phyloP scores from a whole-genome alignment of 371 early-diverging fungal species.

The Fennellomyces sp. region DNA sequence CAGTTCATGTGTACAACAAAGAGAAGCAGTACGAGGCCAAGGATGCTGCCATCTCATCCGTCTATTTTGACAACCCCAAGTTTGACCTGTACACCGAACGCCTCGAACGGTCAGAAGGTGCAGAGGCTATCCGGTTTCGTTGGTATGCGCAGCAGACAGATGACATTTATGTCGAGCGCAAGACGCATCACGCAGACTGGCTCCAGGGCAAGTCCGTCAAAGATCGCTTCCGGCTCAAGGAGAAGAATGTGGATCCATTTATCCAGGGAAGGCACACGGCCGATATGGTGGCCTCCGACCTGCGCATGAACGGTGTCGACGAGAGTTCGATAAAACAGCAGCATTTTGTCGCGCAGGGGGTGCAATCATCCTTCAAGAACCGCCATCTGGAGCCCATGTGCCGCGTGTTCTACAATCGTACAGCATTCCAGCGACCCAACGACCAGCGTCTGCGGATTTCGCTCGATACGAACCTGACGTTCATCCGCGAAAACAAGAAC shows the following conservation, averaged over 20 bases:
- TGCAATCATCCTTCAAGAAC: constrained; percentile 75
- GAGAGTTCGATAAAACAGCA: constrained; percentile 72
- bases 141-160: constrained; percentile 75
- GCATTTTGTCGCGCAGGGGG: constrained; percentile 76
- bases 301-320: constrained; percentile 36
- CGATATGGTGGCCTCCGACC: constrained; percentile 69
- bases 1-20: constrained; percentile 85
- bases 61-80: constrained; percentile 93
- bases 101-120: constrained; percentile 83
- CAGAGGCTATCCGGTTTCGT: constrained; percentile 87
- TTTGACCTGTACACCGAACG: constrained; percentile 90
- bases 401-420: constrained; percentile 98
- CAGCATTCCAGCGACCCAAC: constrained; percentile 98
- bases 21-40: constrained; percentile 37
- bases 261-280: constrained; percentile 81
- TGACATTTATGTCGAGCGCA: constrained; percentile 44
- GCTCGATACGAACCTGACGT: constrained; percentile 95
- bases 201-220: constrained; percentile 97
- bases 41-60: constrained; percentile 80
- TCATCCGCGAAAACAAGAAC: constrained; percentile 92
- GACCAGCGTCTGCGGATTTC: constrained; percentile 97
- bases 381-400: constrained; percentile 83
- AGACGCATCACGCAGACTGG: constrained; percentile 85
- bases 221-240: constrained; percentile 92
- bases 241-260: constrained; percentile 87